These are phyloP conservation scores for Mentha longifolia DNA, from an alignment of 257 asterid species.

Conservation along the genomic window DNA sequence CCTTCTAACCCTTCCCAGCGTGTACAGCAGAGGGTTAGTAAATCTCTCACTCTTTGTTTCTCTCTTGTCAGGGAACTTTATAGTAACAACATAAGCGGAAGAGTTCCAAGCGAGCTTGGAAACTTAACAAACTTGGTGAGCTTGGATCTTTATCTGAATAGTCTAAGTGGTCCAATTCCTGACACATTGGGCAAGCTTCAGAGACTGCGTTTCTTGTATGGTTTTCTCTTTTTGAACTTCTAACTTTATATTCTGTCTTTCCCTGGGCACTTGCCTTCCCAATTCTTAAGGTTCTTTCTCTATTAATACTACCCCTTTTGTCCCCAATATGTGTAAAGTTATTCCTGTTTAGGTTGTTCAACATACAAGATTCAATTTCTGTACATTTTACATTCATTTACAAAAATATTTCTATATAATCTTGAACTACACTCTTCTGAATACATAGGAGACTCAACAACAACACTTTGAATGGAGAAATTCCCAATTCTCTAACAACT, in stretches of 20 bases:
- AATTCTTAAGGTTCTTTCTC: not conserved
- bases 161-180: conserved; percentile 73
- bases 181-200: conserved; percentile 73
- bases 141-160: conserved; percentile 92
- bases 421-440: not conserved
- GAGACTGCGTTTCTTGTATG: conserved; percentile 85
- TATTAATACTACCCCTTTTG: not conserved
- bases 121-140: conserved; percentile 87
- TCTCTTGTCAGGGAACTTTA: conserved; percentile 75
- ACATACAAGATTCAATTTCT: not conserved
- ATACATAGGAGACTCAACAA: conserved; percentile 91
- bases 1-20: not conserved
- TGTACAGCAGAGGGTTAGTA: not conserved
- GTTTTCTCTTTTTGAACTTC: conserved; percentile 23
- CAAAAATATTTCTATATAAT: not conserved
- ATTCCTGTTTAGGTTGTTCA: not conserved
- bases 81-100: conserved; percentile 81
- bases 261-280: conserved; percentile 14
- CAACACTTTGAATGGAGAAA: conserved; percentile 68
- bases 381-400: conserved; percentile 1
- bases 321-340: not conserved
- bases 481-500: conserved; percentile 71
- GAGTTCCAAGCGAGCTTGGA: conserved; percentile 79
- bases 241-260: conserved; percentile 10
- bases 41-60: conserved; percentile 27